phyloP scores from a whole-genome alignment of 2,329 filamentous ascomycete genomes.

The Emergomyces africanus region DNA sequence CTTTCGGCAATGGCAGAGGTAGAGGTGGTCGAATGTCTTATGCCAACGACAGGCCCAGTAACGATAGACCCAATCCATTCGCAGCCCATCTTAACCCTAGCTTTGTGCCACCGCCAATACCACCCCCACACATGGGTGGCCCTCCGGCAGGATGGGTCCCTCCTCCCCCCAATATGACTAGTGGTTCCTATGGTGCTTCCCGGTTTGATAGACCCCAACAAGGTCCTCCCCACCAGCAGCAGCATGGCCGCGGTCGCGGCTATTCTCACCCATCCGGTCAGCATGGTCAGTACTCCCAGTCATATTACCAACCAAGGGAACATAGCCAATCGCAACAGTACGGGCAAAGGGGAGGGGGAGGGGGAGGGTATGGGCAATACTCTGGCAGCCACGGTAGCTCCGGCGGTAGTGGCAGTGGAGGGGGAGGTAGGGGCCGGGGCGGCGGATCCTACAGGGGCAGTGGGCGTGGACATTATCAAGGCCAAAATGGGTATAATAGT shows the following conservation, averaged over 20 bases:
- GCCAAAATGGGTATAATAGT: constrained; percentile 16
- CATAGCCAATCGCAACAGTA: constrained; percentile 13
- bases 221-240: constrained; percentile 10
- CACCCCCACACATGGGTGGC: constrained; percentile 15
- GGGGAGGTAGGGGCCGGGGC: constrained; percentile 10
- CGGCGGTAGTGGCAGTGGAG: constrained; percentile 10
- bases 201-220: constrained; percentile 16
- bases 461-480: constrained; percentile 17
- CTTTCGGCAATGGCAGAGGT: constrained; percentile 37
- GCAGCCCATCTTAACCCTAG: constrained; percentile 35
- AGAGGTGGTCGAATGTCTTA: constrained; percentile 43
- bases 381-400: constrained; percentile 13
- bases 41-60: constrained; percentile 19
- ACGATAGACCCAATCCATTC: constrained; percentile 32
- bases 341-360: constrained; percentile 11
- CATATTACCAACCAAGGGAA: constrained; percentile 5
- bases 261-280: constrained; percentile 7
- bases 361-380: constrained; percentile 9
- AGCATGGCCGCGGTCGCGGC: constrained; percentile 4
- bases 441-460: constrained; percentile 10
- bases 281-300: constrained; percentile 6
- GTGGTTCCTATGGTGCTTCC: constrained; percentile 6
- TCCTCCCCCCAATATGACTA: constrained; percentile 23
- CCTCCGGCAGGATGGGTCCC: constrained; percentile 10
- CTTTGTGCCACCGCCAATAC: constrained; percentile 21